phyloP scores from a whole-genome alignment of 106 monocot species.

The Posidonia australis region DNA sequence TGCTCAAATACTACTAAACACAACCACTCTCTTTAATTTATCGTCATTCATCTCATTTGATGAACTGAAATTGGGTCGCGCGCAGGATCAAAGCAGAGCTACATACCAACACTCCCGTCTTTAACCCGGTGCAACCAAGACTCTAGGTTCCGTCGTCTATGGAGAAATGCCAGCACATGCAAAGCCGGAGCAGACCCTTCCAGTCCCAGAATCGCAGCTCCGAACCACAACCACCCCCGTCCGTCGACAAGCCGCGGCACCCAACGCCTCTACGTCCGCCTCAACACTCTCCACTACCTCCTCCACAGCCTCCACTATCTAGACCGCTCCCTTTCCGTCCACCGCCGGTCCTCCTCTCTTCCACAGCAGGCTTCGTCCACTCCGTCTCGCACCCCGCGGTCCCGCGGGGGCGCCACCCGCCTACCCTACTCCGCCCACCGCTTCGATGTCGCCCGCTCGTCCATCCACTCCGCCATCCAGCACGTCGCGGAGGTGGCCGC shows the following conservation, averaged over 20 bases:
- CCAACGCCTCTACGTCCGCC: slow-evolving; percentile 24
- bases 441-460: slow-evolving; percentile 12
- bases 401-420: background rate
- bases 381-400: background rate
- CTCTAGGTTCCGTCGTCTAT: slow-evolving; percentile 52
- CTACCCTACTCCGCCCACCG: background rate
- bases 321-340: slow-evolving; percentile 15
- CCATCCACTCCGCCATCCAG: slow-evolving; percentile 18
- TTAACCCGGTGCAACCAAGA: slow-evolving; percentile 93
- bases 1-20: background rate
- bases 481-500: slow-evolving; percentile 20
- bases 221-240: slow-evolving; percentile 11
- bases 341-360: background rate
- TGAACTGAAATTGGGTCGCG: background rate
- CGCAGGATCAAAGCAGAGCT: slow-evolving; percentile 71
- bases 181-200: slow-evolving; percentile 14
- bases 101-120: slow-evolving; percentile 57
- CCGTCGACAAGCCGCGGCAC: slow-evolving; percentile 26
- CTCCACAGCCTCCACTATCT: slow-evolving; percentile 18
- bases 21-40: too few species aligned
- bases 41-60: background rate
- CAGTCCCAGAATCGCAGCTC: background rate
- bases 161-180: slow-evolving; percentile 66
- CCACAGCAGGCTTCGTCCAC: background rate
- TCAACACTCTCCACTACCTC: slow-evolving; percentile 29